phyloP scores from a whole-genome alignment of 1,284 basidiomycete species.

The Apiotrichum domesticum region DNA sequence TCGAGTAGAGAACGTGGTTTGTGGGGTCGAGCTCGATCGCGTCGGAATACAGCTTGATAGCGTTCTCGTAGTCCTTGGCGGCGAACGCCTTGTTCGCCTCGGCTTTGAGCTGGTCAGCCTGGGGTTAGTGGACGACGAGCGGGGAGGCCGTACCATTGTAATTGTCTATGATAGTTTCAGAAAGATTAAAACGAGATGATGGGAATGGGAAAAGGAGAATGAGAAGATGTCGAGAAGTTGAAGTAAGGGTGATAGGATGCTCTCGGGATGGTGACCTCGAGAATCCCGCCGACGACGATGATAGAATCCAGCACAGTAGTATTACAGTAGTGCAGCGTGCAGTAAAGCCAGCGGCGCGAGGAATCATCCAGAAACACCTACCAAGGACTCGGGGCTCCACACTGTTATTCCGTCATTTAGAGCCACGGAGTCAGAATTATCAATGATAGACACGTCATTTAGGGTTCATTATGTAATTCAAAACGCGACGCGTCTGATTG shows the following conservation, averaged over 20 bases:
- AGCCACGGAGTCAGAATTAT: background rate
- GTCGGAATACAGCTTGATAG: slow-evolving; percentile 73
- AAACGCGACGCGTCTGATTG: background rate
- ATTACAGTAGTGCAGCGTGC: too few species aligned
- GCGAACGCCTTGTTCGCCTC: slow-evolving; percentile 94
- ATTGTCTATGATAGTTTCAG: background rate
- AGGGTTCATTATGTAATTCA: background rate
- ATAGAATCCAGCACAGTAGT: too few species aligned
- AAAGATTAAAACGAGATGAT: background rate
- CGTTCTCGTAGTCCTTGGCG: slow-evolving; percentile 84
- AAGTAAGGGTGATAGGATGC: background rate
- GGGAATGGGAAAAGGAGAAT: background rate
- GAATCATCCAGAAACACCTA: slow-evolving; percentile 2
- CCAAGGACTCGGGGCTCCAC: background rate
- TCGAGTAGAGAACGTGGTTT: slow-evolving; percentile 88
- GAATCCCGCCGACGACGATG: too few species aligned
- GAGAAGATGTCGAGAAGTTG: background rate
- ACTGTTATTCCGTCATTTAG: background rate
- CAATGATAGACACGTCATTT: background rate
- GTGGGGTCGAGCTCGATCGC: slow-evolving; percentile 76
- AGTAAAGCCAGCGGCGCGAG: background rate
- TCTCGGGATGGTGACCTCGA: background rate
- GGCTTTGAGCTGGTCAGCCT: slow-evolving; percentile 66
- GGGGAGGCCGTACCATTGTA: background rate
- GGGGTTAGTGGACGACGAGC: background rate